Base-by-base conservation (phyloP, 2,329 filamentous ascomycete genomes). In the Monosporascus sp. region DNA sequence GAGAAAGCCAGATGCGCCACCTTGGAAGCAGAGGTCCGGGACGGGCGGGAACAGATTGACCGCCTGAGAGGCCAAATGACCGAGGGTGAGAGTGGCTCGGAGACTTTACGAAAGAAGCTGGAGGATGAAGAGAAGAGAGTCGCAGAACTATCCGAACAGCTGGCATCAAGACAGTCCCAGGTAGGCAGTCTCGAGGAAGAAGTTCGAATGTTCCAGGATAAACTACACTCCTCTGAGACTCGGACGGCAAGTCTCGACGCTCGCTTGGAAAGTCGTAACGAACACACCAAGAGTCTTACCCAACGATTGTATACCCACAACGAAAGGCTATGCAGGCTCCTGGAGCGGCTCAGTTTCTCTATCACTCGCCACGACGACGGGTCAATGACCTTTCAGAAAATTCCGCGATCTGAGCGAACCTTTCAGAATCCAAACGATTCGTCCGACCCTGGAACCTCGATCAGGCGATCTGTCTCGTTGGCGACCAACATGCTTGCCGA, bases 281-380 rank as follows among this genome's bases (percentile, higher is more conserved):
- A 78, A 50, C 86, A 85, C 57, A 86, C 90, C 5, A 90, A 89
- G 66, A 90, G 97, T 57, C 75, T 97, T 14, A 95, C 91, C 1
- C 88, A 91, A 63, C 84, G 86, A 52, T 77, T 97, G 4, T 95
- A 90, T 67, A 80, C 84, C 1, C 89, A 96, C 56, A 92, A 94
- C 57, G 89, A 95, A 60, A 86, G 90, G 24, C 77, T 97, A n/a
- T 82, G 83, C 54, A 84, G 87, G 49, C 82, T 99, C 47, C 77
- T 99, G 1, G 92, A 97, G 65, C 83, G 90, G 31, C 78, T 97
- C 5, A 93, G 93, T 14, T 96, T 94, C 65, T 84, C 87, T 0
- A 81, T 97, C 17, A 83, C 84, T 2, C 84, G 90, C 36, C 84
- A 90, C 57, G 84, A 87, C 41, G 42, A 46, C 24, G 82, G 83